Percentiles rank a stretch among this genome's conserved stretches.
These are phyloP conservation scores for Nannizzia gypsea DNA, from an alignment of 2,329 filamentous ascomycete genomes.

Conservation along the genomic window DNA sequence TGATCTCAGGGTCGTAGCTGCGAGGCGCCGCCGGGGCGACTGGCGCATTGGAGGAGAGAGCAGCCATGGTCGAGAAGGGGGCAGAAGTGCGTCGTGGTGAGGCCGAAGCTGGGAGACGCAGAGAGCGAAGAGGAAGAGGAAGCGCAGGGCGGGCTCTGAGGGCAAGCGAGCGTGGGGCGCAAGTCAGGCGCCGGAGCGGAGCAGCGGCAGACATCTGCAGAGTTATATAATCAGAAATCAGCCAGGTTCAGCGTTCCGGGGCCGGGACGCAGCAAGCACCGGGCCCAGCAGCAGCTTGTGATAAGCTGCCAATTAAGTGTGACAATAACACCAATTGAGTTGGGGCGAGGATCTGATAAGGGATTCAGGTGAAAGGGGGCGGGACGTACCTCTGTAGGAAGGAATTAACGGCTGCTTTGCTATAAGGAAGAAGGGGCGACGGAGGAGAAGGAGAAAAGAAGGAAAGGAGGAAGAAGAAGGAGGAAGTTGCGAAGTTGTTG, in stretches of 20 bases:
- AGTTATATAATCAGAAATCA: neutral
- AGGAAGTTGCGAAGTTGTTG: neutral
- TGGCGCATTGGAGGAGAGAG: constrained; percentile 30
- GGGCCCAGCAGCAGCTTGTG: too few relatives aligned
- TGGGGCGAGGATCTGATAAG: neutral
- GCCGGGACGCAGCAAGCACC: too few relatives aligned
- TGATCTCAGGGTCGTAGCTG: constrained; percentile 82
- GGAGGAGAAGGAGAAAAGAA: constrained; percentile 27
- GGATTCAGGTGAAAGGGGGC: constrained; percentile 24
- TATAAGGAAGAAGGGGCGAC: too few relatives aligned
- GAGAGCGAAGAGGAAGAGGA: constrained; percentile 32
- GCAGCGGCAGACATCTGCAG: constrained; percentile 28
- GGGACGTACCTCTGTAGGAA: constrained; percentile 18
- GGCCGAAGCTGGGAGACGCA: constrained; percentile 23
- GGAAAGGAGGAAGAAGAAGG: constrained; percentile 16
- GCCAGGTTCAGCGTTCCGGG: neutral
- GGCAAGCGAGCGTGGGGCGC: constrained; percentile 33
- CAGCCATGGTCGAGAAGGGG: constrained; percentile 35
- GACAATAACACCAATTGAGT: too few relatives aligned
- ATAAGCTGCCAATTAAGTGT: too few relatives aligned
- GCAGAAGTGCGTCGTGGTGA: constrained; percentile 21
- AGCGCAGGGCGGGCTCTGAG: constrained; percentile 35
- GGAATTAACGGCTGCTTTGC: too few relatives aligned
- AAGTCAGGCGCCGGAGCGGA: constrained; percentile 33
- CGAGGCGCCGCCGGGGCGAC: constrained; percentile 25